Evolutionary conservation across 83 land plant species (phyloP).

Genomic region (Picea abies): DNA sequence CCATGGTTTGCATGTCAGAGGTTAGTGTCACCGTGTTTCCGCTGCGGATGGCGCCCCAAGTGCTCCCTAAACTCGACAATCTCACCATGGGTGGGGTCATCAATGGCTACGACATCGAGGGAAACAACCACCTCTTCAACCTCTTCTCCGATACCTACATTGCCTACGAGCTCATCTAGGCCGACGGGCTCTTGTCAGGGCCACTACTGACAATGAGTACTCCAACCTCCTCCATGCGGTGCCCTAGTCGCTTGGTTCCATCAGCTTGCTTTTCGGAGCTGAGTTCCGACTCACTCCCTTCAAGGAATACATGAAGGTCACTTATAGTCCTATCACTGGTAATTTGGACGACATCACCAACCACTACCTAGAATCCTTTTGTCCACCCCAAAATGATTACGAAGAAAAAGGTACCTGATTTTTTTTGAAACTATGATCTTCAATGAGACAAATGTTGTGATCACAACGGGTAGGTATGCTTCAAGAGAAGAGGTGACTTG

Average conservation of each 20-base stretch:
- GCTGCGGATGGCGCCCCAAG: conserved; percentile 35
- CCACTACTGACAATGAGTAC: conserved; percentile 40
- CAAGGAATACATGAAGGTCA: conserved; percentile 41
- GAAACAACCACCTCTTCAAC: conserved; percentile 42
- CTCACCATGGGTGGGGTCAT: conserved; percentile 45
- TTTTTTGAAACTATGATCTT: conserved; percentile 42
- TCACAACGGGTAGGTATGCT: conserved; percentile 46
- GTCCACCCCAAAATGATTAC: neutral
- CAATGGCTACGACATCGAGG: conserved; percentile 53
- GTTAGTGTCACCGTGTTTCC: conserved; percentile 23
- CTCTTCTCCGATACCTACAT: conserved; percentile 31
- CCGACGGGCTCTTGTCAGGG: conserved; percentile 35
- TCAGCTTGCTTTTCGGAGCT: conserved; percentile 36
- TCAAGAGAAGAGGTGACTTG: conserved; percentile 31
- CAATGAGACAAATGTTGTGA: conserved; percentile 25
- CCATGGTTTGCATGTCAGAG: conserved; percentile 46
- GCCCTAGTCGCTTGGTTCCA: conserved; percentile 50
- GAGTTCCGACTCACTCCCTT: conserved; percentile 31
- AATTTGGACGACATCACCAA: conserved; percentile 26
- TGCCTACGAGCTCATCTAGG: conserved; percentile 36
- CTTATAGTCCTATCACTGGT: conserved; percentile 31
- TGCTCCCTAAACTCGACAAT: conserved; percentile 43
- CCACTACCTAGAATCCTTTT: conserved; percentile 9
- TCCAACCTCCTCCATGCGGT: conserved; percentile 34
- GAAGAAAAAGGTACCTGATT: conserved; percentile 34